Evolutionary conservation across 768 basidiomycete species (phyloP), one percentile per base, ranked within the genome.

Genomic region (Termitomyces bulborhizus): DNA sequence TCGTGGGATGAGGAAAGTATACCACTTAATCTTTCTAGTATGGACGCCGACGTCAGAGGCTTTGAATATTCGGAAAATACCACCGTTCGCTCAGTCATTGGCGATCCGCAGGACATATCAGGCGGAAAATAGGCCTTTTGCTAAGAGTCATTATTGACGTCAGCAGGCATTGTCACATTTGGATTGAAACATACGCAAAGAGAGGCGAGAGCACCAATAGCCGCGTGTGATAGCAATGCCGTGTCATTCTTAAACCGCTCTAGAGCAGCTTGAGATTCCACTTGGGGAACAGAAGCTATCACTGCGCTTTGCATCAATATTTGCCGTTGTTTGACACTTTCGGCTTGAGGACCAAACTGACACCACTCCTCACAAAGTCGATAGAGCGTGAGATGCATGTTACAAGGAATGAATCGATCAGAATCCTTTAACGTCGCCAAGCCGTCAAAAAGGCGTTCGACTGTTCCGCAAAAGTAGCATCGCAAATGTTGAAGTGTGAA

Each of bases 301-400:
- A 79, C 82, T 69, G 83, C 79, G 59, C 80, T 82, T 63, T 90
- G 83, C 83, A 93, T 93, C 53, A 79, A 63, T 26, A 81, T 76
- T 42, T 86, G 71, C 46, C 89, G 79, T 52, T 85, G 87, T 66
- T 84, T 87, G 39, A 82, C 79, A n/a, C 73, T 70, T 57, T 93
- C 90, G 0, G 83, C 77, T 62, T 90, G 84, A 31, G 83, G 79
- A 5, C 91, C 93, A 45, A 88, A 75, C 63, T 91, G 85, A 68
- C 93, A 96, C 94, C 94, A 97, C 63, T 94, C 92, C 68, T 95
- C 92, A 61, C 92, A 94, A 39, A 93, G 73, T 34, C 86, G 83
- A 69, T 90, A 96, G 32, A 96, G 70, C 3, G 86, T 79, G 6
- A 94, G 77, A 63, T 92, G 84, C 73, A 85, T 85, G 55, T 88